Conservation (phyloP, 768 basidiomycete genomes). For the Phaeotremella fagi region DNA sequence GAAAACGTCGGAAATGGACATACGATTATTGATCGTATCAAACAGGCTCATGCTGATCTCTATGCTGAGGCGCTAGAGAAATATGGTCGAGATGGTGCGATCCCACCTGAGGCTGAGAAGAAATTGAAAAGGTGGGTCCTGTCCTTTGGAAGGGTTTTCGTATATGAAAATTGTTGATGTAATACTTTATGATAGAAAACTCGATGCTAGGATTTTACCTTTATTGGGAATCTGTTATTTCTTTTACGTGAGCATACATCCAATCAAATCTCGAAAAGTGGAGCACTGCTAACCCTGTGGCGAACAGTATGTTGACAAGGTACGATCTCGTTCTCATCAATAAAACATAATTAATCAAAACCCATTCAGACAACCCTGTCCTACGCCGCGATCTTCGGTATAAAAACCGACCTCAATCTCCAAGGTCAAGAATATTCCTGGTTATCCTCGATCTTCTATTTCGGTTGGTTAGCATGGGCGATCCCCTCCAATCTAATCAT, state of each 20-base stretch:
- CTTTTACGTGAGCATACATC: slow-evolving; percentile 26
- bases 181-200: slow-evolving; percentile 17
- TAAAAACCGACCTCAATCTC: slow-evolving; percentile 48
- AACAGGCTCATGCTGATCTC: slow-evolving; percentile 12
- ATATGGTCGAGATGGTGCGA: slow-evolving; percentile 31
- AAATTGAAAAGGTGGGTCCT: slow-evolving; percentile 26
- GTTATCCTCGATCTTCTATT: slow-evolving; percentile 49
- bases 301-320: slow-evolving; percentile 36
- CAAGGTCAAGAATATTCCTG: slow-evolving; percentile 47
- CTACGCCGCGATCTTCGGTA: slow-evolving; percentile 46
- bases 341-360: no score
- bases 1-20: not conserved
- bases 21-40: slow-evolving; percentile 10
- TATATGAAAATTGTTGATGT: no score
- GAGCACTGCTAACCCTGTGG: no score
- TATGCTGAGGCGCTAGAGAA: slow-evolving; percentile 40
- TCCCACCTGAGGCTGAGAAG: slow-evolving; percentile 37
- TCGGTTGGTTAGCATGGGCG: slow-evolving; percentile 52
- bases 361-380: slow-evolving; percentile 32
- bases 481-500: slow-evolving; percentile 52
- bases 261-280: no score
- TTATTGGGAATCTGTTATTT: slow-evolving; percentile 38
- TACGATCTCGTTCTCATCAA: no score
- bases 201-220: slow-evolving; percentile 38
- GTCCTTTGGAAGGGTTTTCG: no score